phyloP scores from a whole-genome alignment of 768 basidiomycete genomes.

The Mycena alexandri region DNA sequence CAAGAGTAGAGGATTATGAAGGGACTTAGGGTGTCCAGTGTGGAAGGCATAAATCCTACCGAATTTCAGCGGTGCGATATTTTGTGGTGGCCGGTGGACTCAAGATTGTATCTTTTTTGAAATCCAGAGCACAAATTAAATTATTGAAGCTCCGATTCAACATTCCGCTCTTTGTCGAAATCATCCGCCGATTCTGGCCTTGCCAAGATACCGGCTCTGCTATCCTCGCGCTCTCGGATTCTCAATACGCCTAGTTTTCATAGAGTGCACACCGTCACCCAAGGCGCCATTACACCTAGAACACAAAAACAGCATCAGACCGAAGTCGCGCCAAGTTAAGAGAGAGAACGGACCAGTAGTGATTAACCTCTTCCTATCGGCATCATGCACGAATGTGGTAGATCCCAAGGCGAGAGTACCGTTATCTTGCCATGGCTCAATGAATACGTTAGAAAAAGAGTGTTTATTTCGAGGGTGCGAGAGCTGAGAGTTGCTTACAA shows the following conservation, averaged over 20 bases:
- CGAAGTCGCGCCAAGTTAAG: slow-evolving; percentile 11
- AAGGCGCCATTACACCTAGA: slow-evolving; percentile 21
- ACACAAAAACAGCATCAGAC: slow-evolving; percentile 22
- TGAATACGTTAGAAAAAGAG: slow-evolving; percentile 21
- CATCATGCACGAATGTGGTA: slow-evolving; percentile 25
- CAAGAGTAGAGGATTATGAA: too few relatives aligned
- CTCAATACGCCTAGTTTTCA: slow-evolving; percentile 17
- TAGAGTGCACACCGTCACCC: slow-evolving; percentile 21
- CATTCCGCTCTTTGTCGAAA: slow-evolving; percentile 24
- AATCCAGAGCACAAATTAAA: slow-evolving; percentile 13
- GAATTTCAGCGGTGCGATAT: too few relatives aligned
- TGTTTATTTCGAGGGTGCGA: slow-evolving; percentile 14
- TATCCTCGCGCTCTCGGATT: slow-evolving; percentile 22
- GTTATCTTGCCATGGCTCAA: slow-evolving; percentile 25
- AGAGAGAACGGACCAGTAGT: slow-evolving; percentile 21
- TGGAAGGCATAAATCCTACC: too few relatives aligned
- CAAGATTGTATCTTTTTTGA: too few relatives aligned
- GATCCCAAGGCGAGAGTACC: slow-evolving; percentile 25
- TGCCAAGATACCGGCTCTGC: slow-evolving; percentile 14
- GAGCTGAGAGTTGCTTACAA: slow-evolving; percentile 20
- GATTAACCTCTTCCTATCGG: slow-evolving; percentile 25
- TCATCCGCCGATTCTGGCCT: slow-evolving; percentile 17
- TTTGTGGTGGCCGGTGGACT: too few relatives aligned
- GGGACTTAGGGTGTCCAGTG: too few relatives aligned
- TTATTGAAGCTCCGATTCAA: too few relatives aligned